Evolutionary conservation across 345 rosid genomes (phyloP), one percentile per base, ranked within the genome.

Genomic region (Lumnitzera littorea): DNA sequence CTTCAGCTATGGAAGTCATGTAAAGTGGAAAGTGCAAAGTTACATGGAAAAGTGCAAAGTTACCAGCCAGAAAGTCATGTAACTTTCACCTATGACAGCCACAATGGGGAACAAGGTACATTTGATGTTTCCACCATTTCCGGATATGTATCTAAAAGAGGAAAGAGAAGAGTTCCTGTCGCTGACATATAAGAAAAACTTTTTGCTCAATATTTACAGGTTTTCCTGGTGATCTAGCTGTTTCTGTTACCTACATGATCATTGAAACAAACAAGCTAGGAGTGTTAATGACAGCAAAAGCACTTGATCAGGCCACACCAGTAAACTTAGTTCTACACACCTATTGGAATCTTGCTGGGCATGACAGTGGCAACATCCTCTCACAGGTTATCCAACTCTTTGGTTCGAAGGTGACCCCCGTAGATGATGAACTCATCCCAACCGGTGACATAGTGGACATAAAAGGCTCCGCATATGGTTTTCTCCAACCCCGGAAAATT

Each of bases 271-370:
- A 90, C 84, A 74, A 74, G 50, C 71, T 94, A 16, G 72, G 43
- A 0, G 76, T 94, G 11, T 77, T 67, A 65, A 84, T 86, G 97
- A 50, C 58, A 17, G 97, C 91, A 13, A 78, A 62, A 46, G 74
- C 97, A 24, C 74, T 74, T 0, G 63, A 72, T 76, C 79, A 76
- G 74, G 55, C 87, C 0, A 84, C 97, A n/a, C 95, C 96, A 0
- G 84, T 90, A 56, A 86, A 84, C 74, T 23, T 90, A 60, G 95
- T 95, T 1, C 72, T 76, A 27, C 97, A 88, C 68, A 72, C 81
- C 5, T 86, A 94, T 63, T 90, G 95, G 91, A 88, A 94, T 65
- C 96, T 90, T 17, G 79, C 69, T 6, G 75, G 90, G 43, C 92
- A 86, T 56, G 64, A 59, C 61, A 80, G 84, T 50, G 92, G 92